Base-by-base conservation (phyloP, 2,329 filamentous ascomycete genomes). In the Fusarium dimerum region DNA sequence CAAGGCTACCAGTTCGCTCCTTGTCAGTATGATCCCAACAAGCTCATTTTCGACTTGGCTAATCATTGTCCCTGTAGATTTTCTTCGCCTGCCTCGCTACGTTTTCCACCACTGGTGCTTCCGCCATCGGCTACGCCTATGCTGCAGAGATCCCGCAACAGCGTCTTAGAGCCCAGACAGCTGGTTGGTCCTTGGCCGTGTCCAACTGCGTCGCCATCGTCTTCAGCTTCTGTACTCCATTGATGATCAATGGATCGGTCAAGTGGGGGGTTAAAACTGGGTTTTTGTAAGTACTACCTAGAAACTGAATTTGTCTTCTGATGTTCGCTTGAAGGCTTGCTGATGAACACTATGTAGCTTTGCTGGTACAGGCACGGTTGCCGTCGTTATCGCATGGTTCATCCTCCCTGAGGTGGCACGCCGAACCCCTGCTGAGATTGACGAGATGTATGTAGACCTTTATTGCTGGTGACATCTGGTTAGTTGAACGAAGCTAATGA, bases 221-320 rank as follows among this genome's bases (percentile, higher is more conserved):
- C 69, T 76, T 77, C 48, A 76, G 69, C 47, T 76, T 77, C 61
- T 73, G 68, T 49, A 76, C 73, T 0, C 75, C 74, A 1, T 45
- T 75, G 9, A 77, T 77, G 74, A 76, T 77, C 48, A 75, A 76
- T 40, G 71, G 68, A 7, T 43, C 45, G 0, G 52, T 53, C 0
- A 54, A 70, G n/a, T 77, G 75, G 73, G 73, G 74, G 6, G 71
- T 76, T 2, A 75, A 73, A 55, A 77, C 74, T 0, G 75, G 73
- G 0, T 76, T 76, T 47, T 77, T 77, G 74, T 57, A 34, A 51
- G 55, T 44, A 2, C n/a, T n/a, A n/a, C n/a, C n/a, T n/a, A n/a
- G n/a, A n/a, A n/a, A n/a, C n/a, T n/a, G n/a, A n/a, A n/a, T n/a
- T n/a, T n/a, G n/a, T n/a, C n/a, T n/a, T n/a, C n/a, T n/a, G n/a